These are phyloP conservation scores for Epichloe glyceriae DNA, from an alignment of 2,329 filamentous ascomycete genomes.

Conservation along the genomic window DNA sequence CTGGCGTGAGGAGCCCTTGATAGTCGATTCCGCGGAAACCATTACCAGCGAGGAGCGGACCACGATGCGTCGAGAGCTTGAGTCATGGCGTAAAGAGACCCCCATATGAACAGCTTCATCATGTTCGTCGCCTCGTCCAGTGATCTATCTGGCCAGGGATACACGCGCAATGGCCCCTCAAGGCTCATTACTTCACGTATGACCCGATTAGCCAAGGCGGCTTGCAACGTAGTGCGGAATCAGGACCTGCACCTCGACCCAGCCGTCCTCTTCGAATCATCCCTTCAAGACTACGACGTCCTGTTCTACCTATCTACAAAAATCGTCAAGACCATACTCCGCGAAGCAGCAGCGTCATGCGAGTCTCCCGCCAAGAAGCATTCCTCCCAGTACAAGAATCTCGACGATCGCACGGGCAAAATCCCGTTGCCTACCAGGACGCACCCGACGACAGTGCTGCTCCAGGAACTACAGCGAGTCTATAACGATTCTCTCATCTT, in stretches of 20 bases:
- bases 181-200: conserved; percentile 77
- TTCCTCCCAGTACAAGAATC: conserved; percentile 65
- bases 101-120: conserved; percentile 70
- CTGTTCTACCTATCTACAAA: conserved; percentile 57
- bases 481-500: conserved; percentile 65
- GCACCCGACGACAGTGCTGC: conserved; percentile 48
- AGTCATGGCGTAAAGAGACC: conserved; percentile 79
- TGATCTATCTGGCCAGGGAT: conserved; percentile 66
- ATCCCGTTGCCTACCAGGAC: conserved; percentile 37
- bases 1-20: conserved; percentile 71
- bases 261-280: conserved; percentile 53
- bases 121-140: conserved; percentile 72
- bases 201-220: conserved; percentile 68
- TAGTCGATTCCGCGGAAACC: conserved; percentile 57
- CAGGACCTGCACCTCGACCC: conserved; percentile 38
- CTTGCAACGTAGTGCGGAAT: conserved; percentile 46
- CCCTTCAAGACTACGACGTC: conserved; percentile 71
- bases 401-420: conserved; percentile 45
- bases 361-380: conserved; percentile 25
- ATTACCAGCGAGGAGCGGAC: conserved; percentile 49
- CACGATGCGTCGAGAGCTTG: conserved; percentile 56
- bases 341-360: conserved; percentile 21
- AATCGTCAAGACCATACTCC: conserved; percentile 28
- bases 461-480: conserved; percentile 51
- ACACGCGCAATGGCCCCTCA: conserved; percentile 58